Conservation (phyloP, 495 filamentous ascomycete species). For the Elaphomyces granulatus region DNA sequence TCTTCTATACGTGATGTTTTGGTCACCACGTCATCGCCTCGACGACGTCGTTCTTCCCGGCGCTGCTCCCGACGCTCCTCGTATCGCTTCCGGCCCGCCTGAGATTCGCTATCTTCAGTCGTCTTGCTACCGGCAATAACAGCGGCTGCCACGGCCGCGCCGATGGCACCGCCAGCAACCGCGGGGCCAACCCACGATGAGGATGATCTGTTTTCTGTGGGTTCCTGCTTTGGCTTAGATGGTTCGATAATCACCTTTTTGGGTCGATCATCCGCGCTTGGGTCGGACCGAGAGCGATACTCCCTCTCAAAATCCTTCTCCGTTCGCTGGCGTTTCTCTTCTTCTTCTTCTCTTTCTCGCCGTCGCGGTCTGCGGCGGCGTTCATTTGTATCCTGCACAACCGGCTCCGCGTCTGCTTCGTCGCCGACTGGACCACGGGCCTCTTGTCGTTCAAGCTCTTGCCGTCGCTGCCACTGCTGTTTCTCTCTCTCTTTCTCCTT, state of each 20-base stretch:
- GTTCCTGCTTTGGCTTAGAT: neutral
- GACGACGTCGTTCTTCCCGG: slow-evolving; percentile 24
- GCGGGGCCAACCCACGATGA: slow-evolving; percentile 31
- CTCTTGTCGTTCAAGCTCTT: neutral
- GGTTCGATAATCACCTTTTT: neutral
- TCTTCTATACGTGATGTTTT: slow-evolving; percentile 11
- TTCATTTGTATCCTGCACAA: no score
- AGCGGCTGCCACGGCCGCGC: slow-evolving; percentile 28
- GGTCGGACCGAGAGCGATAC: neutral
- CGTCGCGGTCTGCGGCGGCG: no score
- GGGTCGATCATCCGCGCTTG: neutral
- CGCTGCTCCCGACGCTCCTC: slow-evolving; percentile 25
- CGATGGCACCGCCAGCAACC: slow-evolving; percentile 34
- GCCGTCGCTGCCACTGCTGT: neutral
- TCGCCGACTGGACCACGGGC: no score
- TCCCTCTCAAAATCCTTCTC: slow-evolving; percentile 1
- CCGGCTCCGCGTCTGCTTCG: slow-evolving; percentile 1
- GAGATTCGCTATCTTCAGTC: slow-evolving; percentile 25
- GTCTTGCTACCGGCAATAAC: slow-evolving; percentile 24
- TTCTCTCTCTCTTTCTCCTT: no score
- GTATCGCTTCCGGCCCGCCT: slow-evolving; percentile 16
- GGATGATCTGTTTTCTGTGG: slow-evolving; percentile 8
- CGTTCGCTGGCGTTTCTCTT: slow-evolving; percentile 2
- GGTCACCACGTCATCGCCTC: slow-evolving; percentile 11
- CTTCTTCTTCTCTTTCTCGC: neutral